phyloP scores from a whole-genome alignment of 148 eudicot genomes.

The Spergularia marina region DNA sequence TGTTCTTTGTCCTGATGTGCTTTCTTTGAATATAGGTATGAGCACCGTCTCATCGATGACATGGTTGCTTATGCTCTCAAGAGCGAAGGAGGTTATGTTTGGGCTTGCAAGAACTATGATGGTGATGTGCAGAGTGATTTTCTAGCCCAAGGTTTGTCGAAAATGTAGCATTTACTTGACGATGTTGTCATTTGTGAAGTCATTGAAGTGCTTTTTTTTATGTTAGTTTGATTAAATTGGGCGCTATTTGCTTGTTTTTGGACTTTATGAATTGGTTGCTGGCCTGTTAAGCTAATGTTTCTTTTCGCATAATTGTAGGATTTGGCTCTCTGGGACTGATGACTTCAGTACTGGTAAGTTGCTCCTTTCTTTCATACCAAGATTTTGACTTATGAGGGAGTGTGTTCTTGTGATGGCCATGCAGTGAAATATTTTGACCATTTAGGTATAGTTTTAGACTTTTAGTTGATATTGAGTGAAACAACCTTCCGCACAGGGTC shows the following conservation, averaged over 20 bases:
- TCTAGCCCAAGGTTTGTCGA: slow-evolving; percentile 71
- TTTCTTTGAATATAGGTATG: slow-evolving; percentile 56
- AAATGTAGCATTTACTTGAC: background rate
- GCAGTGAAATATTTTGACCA: background rate
- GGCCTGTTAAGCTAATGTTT: background rate
- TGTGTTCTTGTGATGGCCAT: background rate
- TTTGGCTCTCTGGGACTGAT: slow-evolving; percentile 87
- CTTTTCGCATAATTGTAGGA: slow-evolving; percentile 40
- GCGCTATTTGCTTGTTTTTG: background rate
- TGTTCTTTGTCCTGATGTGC: background rate
- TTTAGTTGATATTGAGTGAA: background rate
- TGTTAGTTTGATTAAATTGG: background rate
- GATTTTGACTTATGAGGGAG: background rate
- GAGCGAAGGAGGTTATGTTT: slow-evolving; percentile 94
- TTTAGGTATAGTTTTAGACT: background rate
- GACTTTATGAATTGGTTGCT: background rate
- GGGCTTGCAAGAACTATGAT: slow-evolving; percentile 99
- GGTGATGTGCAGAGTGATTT: slow-evolving; percentile 98
- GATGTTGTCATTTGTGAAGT: background rate
- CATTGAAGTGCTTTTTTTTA: background rate
- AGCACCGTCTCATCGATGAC: slow-evolving; percentile 95
- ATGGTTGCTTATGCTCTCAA: slow-evolving; percentile 98
- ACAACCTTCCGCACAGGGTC: background rate
- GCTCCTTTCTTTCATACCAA: slow-evolving; percentile 7
- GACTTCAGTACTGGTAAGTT: slow-evolving; percentile 80